Evolutionary conservation across 768 basidiomycete genomes (phyloP).

Genomic region (Russula emetica): DNA sequence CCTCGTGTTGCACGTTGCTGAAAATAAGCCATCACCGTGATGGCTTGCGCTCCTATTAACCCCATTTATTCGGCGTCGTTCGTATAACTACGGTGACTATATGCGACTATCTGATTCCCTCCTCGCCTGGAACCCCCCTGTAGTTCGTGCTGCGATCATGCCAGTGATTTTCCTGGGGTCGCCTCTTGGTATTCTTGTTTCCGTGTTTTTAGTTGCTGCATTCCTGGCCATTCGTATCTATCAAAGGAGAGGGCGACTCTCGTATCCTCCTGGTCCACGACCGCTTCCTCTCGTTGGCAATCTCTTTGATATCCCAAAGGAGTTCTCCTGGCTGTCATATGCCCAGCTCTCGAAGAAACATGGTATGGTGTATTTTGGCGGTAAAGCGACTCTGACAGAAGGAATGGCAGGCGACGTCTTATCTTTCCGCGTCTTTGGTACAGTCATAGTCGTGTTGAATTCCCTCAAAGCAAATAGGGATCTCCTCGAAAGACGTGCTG

Average conservation of each 20-base stretch:
- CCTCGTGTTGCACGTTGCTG: too few species aligned
- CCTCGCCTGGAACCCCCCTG: too few species aligned
- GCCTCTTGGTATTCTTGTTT: background rate
- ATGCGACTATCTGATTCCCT: too few species aligned
- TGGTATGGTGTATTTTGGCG: background rate
- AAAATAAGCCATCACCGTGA: too few species aligned
- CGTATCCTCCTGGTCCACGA: slow-evolving; percentile 19
- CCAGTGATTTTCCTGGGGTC: background rate
- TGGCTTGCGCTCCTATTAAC: too few species aligned
- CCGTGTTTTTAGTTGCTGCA: background rate
- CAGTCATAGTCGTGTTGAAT: slow-evolving; percentile 11
- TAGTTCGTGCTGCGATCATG: background rate
- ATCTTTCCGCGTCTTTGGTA: slow-evolving; percentile 5
- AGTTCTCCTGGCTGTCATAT: slow-evolving; percentile 11
- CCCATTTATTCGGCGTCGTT: too few species aligned
- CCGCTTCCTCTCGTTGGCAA: slow-evolving; percentile 15
- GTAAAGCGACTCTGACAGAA: background rate
- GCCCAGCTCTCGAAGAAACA: slow-evolving; percentile 1
- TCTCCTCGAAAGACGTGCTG: slow-evolving; percentile 10
- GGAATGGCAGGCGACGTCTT: slow-evolving; percentile 3
- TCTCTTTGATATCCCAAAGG: slow-evolving; percentile 14
- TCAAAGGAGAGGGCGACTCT: background rate
- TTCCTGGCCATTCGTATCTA: slow-evolving; percentile 3
- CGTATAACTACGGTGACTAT: too few species aligned
- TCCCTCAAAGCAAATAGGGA: slow-evolving; percentile 5